A percentile compares a stretch with the other conserved stretches of the same genome.
These are phyloP conservation scores for Trametes coccinea DNA, from an alignment of 768 basidiomycete genomes.

Conservation along the genomic window DNA sequence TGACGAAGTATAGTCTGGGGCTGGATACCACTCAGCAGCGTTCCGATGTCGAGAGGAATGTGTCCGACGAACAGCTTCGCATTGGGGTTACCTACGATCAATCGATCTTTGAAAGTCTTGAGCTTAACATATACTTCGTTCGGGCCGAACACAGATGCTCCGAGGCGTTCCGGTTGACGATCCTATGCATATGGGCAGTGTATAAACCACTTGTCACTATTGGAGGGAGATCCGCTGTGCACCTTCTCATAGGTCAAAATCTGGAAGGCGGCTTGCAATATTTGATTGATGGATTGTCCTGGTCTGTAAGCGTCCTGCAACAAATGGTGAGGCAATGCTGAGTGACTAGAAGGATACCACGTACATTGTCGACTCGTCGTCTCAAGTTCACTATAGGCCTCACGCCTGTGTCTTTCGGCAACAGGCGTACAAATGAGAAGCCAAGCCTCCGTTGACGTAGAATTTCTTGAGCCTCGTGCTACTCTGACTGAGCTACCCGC, in stretches of 20 bases:
- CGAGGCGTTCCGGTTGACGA: slow-evolving; percentile 60
- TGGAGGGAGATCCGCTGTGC: neutral
- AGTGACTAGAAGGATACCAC: slow-evolving; percentile 26
- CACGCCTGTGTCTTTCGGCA: slow-evolving; percentile 95
- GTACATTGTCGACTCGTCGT: slow-evolving; percentile 41
- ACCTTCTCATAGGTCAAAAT: slow-evolving; percentile 91
- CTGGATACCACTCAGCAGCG: slow-evolving; percentile 38
- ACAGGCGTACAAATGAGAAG: slow-evolving; percentile 81
- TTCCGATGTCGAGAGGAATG: neutral
- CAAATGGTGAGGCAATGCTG: neutral
- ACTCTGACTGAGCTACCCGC: neutral
- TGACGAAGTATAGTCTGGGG: slow-evolving; percentile 91
- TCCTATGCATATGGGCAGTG: slow-evolving; percentile 42
- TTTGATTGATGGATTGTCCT: slow-evolving; percentile 80
- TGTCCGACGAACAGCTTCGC: slow-evolving; percentile 51
- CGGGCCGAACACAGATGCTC: slow-evolving; percentile 79
- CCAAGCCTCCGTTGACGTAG: slow-evolving; percentile 74
- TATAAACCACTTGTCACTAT: neutral
- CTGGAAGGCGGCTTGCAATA: slow-evolving; percentile 80
- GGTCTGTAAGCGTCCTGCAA: slow-evolving; percentile 32
- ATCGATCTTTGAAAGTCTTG: slow-evolving; percentile 63
- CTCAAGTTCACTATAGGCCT: slow-evolving; percentile 92
- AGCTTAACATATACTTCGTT: slow-evolving; percentile 81
- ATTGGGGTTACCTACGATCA: slow-evolving; percentile 39
- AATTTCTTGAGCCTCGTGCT: slow-evolving; percentile 67